Percentiles rank a stretch among this genome's conserved stretches.
These are phyloP conservation scores for Chytriomyces confervae DNA, from an alignment of 192 early-diverging fungal species.

Conservation along the genomic window DNA sequence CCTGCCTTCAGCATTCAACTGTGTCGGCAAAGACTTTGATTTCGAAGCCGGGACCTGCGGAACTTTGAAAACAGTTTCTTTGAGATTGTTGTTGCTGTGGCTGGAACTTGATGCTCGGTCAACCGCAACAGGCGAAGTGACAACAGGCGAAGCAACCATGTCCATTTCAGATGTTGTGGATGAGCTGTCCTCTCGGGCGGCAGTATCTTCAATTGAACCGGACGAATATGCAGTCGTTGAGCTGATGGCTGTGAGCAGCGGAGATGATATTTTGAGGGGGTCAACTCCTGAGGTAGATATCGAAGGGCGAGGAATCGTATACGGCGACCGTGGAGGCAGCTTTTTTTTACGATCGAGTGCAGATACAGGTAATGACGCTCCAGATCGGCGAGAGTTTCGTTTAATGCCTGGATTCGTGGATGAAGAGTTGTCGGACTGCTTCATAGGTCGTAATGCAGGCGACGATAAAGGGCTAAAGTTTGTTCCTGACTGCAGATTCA, in stretches of 20 bases:
- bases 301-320: constrained; percentile 31
- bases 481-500: constrained; percentile 42
- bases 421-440: constrained; percentile 41
- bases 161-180: too few relatives aligned
- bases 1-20: neutral
- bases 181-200: neutral
- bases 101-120: too few relatives aligned
- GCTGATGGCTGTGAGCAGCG: neutral
- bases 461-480: constrained; percentile 70
- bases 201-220: constrained; percentile 11
- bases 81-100: too few relatives aligned
- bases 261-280: constrained; percentile 25
- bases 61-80: constrained; percentile 24
- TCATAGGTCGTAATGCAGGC: constrained; percentile 60
- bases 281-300: neutral
- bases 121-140: too few relatives aligned
- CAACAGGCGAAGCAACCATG: too few relatives aligned
- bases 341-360: constrained; percentile 34
- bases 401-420: constrained; percentile 36
- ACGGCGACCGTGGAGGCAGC: constrained; percentile 40
- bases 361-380: constrained; percentile 2
- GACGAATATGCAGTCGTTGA: neutral
- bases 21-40: too few relatives aligned
- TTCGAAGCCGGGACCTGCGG: constrained; percentile 20
- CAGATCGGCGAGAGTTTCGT: constrained; percentile 17